Base-by-base conservation (phyloP, 805 yeast species). In the Candida ulmi region DNA sequence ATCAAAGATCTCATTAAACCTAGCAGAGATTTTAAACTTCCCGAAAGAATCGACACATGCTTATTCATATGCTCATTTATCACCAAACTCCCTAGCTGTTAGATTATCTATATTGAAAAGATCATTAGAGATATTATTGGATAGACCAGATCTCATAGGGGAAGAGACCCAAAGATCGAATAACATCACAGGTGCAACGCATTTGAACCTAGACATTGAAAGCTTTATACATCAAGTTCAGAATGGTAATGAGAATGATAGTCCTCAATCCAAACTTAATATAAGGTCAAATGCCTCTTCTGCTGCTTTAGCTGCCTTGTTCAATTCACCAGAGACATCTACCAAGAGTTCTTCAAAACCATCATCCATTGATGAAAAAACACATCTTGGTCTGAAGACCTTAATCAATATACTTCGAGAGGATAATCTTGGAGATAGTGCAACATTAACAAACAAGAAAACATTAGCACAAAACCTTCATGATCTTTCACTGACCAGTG, bases 1-100 rank as follows among this genome's bases (percentile, higher is more conserved):
- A 4, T 45, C 72, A 2, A 54, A 55, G 31, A 33, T 55, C 5
- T 46, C 58, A 2, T 60, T 55, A 5, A 62, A 55, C 36, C 34
- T 55, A 13, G 55, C 61, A 11, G 78, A 80, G 39, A 67, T 83
- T 16, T 55, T 80, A 30, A 72, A 69, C 45, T 82, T 86, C 53
- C 88, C 91, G 5, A 77, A 79, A 19, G 88, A 83, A 49, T 83
- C 93, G 11, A 76, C 93, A 1, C 90, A 84, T 56, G 83, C 95
- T 2, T 87, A 83, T 55, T 85, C 95, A 0, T 87, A 87, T 57
- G 87, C 93, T 3, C 85, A 83, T 39, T 63, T 86, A 40, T 80
- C 91, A 1, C 93, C 90, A 9, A 83, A 84, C 55, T 82, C 95
- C 1, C 60, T 87, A 40, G 86, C 93, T 0, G 73, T 85, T 35